Conservation (phyloP, 441 rosid species). For the Corymbia citriodora region DNA sequence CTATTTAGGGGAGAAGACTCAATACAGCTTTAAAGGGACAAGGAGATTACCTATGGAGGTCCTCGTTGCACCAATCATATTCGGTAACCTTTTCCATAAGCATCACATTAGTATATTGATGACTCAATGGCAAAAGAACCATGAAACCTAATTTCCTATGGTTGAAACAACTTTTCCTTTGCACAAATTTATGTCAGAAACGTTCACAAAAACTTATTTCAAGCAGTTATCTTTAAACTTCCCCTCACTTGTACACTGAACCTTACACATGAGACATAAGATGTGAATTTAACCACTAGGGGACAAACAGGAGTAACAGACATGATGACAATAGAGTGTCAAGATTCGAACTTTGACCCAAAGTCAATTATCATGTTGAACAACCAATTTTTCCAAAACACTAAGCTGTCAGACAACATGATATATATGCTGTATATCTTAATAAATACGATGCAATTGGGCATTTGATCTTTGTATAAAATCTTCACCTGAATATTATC, state of each 20-base stretch:
- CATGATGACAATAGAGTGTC: neutral
- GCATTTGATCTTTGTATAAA: neutral
- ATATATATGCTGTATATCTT: neutral
- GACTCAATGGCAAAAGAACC: neutral
- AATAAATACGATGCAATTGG: neutral
- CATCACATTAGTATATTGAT: neutral
- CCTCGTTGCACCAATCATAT: neutral
- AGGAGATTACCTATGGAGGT: neutral
- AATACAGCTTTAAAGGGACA: neutral
- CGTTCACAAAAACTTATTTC: neutral
- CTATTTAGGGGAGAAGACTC: neutral
- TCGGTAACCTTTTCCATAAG: neutral
- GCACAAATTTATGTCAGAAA: neutral
- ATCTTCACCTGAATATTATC: constrained; percentile 31
- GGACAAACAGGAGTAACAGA: neutral
- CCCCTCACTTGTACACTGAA: neutral
- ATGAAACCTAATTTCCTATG: neutral
- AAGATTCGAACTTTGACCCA: neutral
- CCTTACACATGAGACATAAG: neutral
- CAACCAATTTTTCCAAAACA: neutral
- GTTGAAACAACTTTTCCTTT: neutral
- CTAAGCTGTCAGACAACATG: neutral
- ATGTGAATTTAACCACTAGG: neutral
- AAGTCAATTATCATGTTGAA: neutral
- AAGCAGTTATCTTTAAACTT: neutral